phyloP scores from a whole-genome alignment of 768 basidiomycete genomes.

The Agaricus subrufescens region DNA sequence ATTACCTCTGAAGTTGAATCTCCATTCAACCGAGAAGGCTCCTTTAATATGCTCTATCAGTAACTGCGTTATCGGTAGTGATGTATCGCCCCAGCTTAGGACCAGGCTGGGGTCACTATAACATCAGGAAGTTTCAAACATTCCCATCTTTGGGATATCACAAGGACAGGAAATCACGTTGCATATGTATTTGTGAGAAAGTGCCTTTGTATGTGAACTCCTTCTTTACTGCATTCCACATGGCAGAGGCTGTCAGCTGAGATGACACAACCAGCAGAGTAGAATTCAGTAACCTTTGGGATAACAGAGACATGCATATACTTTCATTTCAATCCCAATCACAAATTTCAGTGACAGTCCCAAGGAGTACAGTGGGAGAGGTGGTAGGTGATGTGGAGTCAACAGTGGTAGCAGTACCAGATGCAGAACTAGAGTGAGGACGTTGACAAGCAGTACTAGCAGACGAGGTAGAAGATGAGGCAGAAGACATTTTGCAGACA shows the following conservation, averaged over 20 bases:
- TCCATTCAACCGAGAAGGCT: too few relatives aligned
- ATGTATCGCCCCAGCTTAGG: too few relatives aligned
- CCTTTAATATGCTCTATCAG: too few relatives aligned
- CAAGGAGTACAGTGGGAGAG: too few relatives aligned
- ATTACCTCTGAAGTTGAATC: too few relatives aligned
- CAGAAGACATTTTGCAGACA: neutral
- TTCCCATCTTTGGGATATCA: constrained; percentile 19
- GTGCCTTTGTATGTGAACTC: constrained; percentile 25
- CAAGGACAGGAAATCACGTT: constrained; percentile 9
- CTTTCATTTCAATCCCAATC: too few relatives aligned
- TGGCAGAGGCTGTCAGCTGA: constrained; percentile 26
- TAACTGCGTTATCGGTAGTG: too few relatives aligned
- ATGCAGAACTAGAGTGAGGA: neutral
- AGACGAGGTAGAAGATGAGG: neutral
- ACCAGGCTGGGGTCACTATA: too few relatives aligned
- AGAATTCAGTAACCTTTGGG: too few relatives aligned
- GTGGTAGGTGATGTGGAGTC: too few relatives aligned
- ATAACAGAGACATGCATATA: too few relatives aligned
- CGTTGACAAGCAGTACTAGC: neutral
- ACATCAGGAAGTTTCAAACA: constrained; percentile 19
- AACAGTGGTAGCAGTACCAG: neutral
- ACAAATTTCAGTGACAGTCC: too few relatives aligned
- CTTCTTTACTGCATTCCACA: constrained; percentile 24
- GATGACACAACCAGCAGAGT: neutral
- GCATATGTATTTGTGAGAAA: constrained; percentile 20